phyloP scores from a whole-genome alignment of 345 rosid species.

The Psidium friedrichsthalianum region DNA sequence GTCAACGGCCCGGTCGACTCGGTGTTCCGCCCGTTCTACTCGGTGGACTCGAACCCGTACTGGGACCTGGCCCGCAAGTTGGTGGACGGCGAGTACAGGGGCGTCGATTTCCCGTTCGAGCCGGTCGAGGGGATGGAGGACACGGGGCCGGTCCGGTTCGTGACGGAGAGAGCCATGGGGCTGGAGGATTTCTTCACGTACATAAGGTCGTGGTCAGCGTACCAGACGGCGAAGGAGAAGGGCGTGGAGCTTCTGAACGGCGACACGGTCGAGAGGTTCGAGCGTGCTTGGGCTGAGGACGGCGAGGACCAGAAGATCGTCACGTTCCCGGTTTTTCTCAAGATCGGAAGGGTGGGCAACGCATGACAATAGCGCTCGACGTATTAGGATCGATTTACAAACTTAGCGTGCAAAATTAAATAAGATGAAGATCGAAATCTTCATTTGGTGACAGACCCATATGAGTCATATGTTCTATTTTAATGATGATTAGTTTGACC shows the following conservation, averaged over 20 bases:
- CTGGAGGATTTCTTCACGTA: conserved; percentile 43
- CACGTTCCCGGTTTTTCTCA: conserved; percentile 45
- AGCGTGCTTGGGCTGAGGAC: conserved; percentile 44
- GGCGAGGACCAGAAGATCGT: conserved; percentile 24
- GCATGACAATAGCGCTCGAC: neutral
- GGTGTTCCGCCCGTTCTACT: conserved; percentile 39
- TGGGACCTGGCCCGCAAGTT: conserved; percentile 52
- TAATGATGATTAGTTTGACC: neutral
- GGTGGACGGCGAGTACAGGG: conserved; percentile 47
- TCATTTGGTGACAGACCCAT: neutral
- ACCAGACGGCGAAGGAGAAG: conserved; percentile 54
- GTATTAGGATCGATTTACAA: neutral
- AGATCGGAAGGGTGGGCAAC: conserved; percentile 53
- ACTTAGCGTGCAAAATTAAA: neutral
- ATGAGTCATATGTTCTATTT: neutral
- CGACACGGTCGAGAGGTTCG: conserved; percentile 25
- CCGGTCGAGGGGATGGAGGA: conserved; percentile 28
- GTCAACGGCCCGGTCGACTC: conserved; percentile 39
- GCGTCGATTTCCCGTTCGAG: conserved; percentile 64
- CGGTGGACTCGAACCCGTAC: conserved; percentile 18
- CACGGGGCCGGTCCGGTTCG: conserved; percentile 51
- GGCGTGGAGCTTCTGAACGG: conserved; percentile 49
- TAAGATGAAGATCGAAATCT: neutral
- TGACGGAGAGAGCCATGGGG: conserved; percentile 40
- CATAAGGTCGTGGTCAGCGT: conserved; percentile 56